Evolutionary conservation across 139 green algal species (phyloP), one percentile per base, ranked within the genome.

Genomic region (Axilococcus clingmanii): DNA sequence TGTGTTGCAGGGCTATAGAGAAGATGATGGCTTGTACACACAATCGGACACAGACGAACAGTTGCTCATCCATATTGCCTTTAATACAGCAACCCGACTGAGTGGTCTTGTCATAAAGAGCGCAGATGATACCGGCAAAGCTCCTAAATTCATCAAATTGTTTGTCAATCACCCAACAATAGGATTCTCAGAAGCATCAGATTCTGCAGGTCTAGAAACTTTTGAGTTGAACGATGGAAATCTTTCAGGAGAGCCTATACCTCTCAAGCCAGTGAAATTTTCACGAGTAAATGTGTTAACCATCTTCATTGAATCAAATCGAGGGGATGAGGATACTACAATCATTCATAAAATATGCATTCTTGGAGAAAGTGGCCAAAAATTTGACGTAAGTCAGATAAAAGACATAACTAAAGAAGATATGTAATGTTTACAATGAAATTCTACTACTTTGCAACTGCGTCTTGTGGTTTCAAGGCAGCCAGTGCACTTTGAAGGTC

Each of bases 11-110:
- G 76, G 79, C 1, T 87, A 86, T 53, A 55, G 83, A 31, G 83
- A 92, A 9, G 77, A 87, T 27, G 69, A 77, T 29, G 73, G 72
- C 0, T 63, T 94, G 20, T 76, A 57, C 24, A 48, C 91, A 8
- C 78, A 94, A 59, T 74, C 49, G 16, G 85, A 94, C 48, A 84
- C 75, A 0, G 85, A 94, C 28, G 85, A 93, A 60, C 83, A 94
- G 76, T 55, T 94, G n/a, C 52, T 94, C 5, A 58, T 94, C 0
- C 81, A 95, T 66, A 75, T 94, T 3, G 68, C 77, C 5, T 92
- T 91, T 64, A 78, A 72, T 40, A 62, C 77, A 37, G 52, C 75
- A 33, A 79, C 89, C 2, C 78, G 78, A 59, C 52, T 94, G 5
- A 63, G 71, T 30, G 68, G 60, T 9, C 67, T 94, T 20, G 50